These are phyloP conservation scores for Macrophomina tecta DNA, from an alignment of 2,329 filamentous ascomycete species.

Conservation along the genomic window DNA sequence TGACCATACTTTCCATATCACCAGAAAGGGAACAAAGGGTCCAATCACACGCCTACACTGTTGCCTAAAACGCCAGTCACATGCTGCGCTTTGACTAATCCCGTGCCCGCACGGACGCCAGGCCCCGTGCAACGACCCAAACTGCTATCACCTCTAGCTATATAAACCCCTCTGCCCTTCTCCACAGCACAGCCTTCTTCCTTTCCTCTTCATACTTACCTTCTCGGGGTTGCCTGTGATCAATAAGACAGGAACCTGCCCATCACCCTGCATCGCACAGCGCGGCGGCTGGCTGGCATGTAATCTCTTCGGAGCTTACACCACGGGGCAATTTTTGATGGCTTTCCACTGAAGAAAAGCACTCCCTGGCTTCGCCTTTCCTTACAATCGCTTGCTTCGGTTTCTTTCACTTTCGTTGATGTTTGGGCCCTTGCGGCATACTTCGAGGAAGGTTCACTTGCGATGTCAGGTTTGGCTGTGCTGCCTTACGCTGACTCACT, in stretches of 20 bases:
- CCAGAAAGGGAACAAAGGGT: too few relatives aligned
- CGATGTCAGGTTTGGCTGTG: too few relatives aligned
- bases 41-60: too few relatives aligned
- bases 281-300: background rate
- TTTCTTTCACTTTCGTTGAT: background rate
- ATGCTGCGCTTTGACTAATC: too few relatives aligned
- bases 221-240: background rate
- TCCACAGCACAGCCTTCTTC: background rate
- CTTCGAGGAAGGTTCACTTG: constrained; percentile 3
- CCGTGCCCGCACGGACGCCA: too few relatives aligned
- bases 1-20: too few relatives aligned
- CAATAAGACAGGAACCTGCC: background rate
- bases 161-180: background rate
- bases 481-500: too few relatives aligned
- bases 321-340: constrained; percentile 4
- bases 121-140: too few relatives aligned
- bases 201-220: constrained; percentile 7
- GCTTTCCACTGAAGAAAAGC: background rate
- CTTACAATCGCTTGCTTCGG: background rate
- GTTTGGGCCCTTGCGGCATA: background rate
- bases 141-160: background rate
- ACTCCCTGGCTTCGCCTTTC: too few relatives aligned
- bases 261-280: background rate
- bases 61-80: too few relatives aligned
- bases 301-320: background rate